Conservation (phyloP, 148 eudicot genomes). For the Diospyros kaki region DNA sequence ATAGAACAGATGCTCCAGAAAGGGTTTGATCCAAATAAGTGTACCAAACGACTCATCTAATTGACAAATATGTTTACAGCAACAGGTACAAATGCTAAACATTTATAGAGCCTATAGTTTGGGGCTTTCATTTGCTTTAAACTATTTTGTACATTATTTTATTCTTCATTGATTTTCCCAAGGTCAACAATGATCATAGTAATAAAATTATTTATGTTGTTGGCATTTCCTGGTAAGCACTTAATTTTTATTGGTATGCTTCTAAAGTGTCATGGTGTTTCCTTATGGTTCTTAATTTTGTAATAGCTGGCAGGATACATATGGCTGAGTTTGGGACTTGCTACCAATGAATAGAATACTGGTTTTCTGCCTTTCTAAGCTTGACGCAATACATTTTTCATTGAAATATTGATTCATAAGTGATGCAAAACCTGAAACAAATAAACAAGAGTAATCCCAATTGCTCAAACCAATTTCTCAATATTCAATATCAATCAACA, state of each 20-base stretch:
- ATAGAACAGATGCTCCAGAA: conserved; percentile 47
- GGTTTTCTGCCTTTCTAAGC: background rate
- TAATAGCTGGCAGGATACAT: background rate
- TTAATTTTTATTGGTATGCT: conserved; percentile 6
- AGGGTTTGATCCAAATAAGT: conserved; percentile 43
- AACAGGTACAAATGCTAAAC: conserved; percentile 17
- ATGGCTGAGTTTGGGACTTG: background rate
- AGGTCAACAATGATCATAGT: background rate
- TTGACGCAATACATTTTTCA: too few relatives aligned
- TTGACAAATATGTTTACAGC: background rate
- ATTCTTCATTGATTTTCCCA: background rate
- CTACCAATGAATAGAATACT: background rate
- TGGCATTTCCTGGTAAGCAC: background rate
- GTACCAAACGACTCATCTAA: conserved; percentile 11
- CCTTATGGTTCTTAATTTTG: background rate
- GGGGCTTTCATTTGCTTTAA: conserved; percentile 8
- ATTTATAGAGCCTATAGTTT: background rate
- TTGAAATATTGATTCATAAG: too few relatives aligned
- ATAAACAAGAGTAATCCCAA: too few relatives aligned
- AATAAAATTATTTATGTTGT: background rate
- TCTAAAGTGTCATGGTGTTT: background rate
- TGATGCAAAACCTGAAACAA: too few relatives aligned
- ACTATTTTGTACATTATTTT: background rate
- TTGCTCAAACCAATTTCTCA: too few relatives aligned
- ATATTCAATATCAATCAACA: too few relatives aligned